Evolutionary conservation across 495 filamentous ascomycete genomes (phyloP).

Genomic region (Penicillium parvum): DNA sequence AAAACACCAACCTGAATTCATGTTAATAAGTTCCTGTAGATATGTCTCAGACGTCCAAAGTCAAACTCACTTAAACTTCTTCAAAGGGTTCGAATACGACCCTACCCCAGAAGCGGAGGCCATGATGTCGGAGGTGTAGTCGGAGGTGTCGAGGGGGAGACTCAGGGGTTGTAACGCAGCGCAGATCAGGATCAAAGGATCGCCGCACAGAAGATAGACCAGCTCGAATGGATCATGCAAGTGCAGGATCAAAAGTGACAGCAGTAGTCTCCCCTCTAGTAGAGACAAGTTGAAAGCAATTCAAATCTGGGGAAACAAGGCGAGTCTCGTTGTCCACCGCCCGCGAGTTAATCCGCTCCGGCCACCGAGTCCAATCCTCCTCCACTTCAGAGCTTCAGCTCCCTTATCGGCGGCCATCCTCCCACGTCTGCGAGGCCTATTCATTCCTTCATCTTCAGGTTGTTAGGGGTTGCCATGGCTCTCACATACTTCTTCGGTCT

Average conservation of each 20-base stretch:
- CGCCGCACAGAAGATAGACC: not conserved
- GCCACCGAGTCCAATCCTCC: constrained; percentile 21
- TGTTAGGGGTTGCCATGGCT: constrained; percentile 42
- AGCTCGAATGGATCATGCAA: constrained; percentile 1
- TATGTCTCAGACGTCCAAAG: too few relatives aligned
- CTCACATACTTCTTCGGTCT: constrained; percentile 63
- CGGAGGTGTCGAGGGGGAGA: constrained; percentile 15
- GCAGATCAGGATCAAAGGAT: constrained; percentile 1
- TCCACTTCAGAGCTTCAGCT: constrained; percentile 19
- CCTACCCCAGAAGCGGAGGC: constrained; percentile 60
- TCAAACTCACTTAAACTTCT: constrained; percentile 91
- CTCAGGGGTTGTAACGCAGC: constrained; percentile 19
- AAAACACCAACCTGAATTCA: constrained; percentile 74
- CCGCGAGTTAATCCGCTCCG: constrained; percentile 29
- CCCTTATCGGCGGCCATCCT: constrained; percentile 12
- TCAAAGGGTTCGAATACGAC: constrained; percentile 97
- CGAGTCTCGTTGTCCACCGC: constrained; percentile 18
- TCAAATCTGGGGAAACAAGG: constrained; percentile 25
- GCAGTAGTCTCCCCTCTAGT: constrained; percentile 1
- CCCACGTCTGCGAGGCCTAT: constrained; percentile 15
- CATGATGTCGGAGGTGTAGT: constrained; percentile 42
- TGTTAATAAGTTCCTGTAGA: too few relatives aligned
- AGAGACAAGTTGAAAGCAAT: constrained; percentile 13
- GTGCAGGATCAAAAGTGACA: not conserved
- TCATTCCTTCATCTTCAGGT: constrained; percentile 24